These are phyloP conservation scores for Penicillium occitanis DNA, from an alignment of 2,329 filamentous ascomycete species.

Conservation along the genomic window DNA sequence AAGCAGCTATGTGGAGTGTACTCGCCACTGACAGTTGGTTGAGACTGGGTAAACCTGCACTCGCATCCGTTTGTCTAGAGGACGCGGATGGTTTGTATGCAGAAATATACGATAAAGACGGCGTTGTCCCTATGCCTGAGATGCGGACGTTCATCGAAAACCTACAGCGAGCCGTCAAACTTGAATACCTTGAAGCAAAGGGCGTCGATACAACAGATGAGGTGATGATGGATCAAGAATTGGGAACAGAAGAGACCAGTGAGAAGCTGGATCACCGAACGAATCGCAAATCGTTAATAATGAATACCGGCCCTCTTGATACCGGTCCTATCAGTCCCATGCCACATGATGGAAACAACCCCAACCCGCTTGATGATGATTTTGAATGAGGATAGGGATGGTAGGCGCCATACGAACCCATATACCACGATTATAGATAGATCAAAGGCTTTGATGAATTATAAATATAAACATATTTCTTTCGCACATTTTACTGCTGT, in stretches of 20 bases:
- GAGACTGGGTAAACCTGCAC: slow-evolving; percentile 69
- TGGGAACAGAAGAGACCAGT: slow-evolving; percentile 46
- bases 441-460: slow-evolving; percentile 14
- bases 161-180: slow-evolving; percentile 43
- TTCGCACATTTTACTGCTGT: not conserved
- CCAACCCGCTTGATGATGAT: slow-evolving; percentile 43
- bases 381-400: slow-evolving; percentile 44
- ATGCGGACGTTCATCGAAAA: slow-evolving; percentile 52
- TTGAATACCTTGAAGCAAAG: slow-evolving; percentile 46
- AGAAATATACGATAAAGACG: slow-evolving; percentile 41
- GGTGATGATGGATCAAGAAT: slow-evolving; percentile 30
- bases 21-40: slow-evolving; percentile 84
- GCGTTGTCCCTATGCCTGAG: slow-evolving; percentile 50
- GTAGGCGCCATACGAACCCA: slow-evolving; percentile 2
- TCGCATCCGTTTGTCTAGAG: slow-evolving; percentile 75
- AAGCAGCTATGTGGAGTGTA: slow-evolving; percentile 86
- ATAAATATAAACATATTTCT: slow-evolving; percentile 3
- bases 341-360: slow-evolving; percentile 36
- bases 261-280: slow-evolving; percentile 57
- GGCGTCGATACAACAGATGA: slow-evolving; percentile 36
- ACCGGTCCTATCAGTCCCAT: slow-evolving; percentile 50
- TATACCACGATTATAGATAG: slow-evolving; percentile 21
- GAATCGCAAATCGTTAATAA: slow-evolving; percentile 58
- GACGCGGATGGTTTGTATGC: slow-evolving; percentile 61
- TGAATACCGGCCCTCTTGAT: slow-evolving; percentile 51